These are phyloP conservation scores for Elaeis oleifera DNA, from an alignment of 202 grass and related monocot genomes.

Conservation along the genomic window DNA sequence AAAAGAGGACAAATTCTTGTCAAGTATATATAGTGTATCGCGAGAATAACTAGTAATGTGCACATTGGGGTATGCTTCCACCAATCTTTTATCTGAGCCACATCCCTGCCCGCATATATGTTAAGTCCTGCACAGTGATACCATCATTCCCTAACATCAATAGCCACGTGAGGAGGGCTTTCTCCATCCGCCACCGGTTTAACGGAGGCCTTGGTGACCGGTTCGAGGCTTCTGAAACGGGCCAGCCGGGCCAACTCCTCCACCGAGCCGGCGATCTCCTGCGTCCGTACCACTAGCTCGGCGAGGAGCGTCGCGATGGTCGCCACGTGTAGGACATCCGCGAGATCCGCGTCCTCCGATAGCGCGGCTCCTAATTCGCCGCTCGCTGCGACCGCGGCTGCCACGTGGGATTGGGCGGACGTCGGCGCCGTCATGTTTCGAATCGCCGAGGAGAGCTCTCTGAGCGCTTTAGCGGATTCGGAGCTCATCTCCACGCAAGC, in stretches of 20 bases:
- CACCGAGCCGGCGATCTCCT: slow-evolving; percentile 42
- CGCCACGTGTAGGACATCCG: slow-evolving; percentile 53
- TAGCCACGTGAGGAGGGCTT: slow-evolving; percentile 11
- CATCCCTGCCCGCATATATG: too few relatives aligned
- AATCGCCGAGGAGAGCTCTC: slow-evolving; percentile 49
- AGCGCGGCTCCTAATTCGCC: slow-evolving; percentile 22
- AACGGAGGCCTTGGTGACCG: slow-evolving; percentile 27
- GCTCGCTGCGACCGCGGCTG: slow-evolving; percentile 29
- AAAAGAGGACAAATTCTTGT: too few relatives aligned
- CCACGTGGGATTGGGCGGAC: slow-evolving; percentile 22
- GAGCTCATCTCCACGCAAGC: slow-evolving; percentile 58
- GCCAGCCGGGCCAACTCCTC: slow-evolving; percentile 50
- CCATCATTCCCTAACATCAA: slow-evolving; percentile 3
- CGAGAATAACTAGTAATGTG: too few relatives aligned
- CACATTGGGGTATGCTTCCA: too few relatives aligned
- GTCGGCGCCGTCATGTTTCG: slow-evolving; percentile 38
- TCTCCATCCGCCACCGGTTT: slow-evolving; percentile 1
- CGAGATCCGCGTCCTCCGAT: slow-evolving; percentile 21
- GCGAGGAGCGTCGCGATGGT: slow-evolving; percentile 51
- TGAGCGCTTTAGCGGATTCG: slow-evolving; percentile 51
- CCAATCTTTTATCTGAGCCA: too few relatives aligned
- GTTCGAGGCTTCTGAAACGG: slow-evolving; percentile 38
- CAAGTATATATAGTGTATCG: too few relatives aligned
- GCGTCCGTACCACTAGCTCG: slow-evolving; percentile 32
- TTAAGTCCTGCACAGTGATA: too few relatives aligned